Evolutionary conservation across 441 rosid genomes (phyloP).

Genomic region (Erysimum pusillum): DNA sequence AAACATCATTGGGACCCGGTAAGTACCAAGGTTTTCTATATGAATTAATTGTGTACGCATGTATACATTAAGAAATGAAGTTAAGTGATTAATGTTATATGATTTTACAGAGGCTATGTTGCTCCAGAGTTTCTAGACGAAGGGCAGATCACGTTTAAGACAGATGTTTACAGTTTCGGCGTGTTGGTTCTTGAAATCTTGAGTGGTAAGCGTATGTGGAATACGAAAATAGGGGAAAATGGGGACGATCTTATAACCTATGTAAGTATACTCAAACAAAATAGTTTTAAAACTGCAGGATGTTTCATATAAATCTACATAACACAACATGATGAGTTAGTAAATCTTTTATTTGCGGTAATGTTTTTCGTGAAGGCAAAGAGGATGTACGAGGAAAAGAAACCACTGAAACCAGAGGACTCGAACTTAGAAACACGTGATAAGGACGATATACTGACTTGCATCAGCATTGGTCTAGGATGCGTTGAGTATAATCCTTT

Average conservation of each 20-base stretch:
- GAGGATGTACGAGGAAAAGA: no score
- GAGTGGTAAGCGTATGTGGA: conserved; percentile 8
- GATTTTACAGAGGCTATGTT: not conserved
- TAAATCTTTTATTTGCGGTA: no score
- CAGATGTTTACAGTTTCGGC: conserved; percentile 3
- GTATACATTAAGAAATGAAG: not conserved
- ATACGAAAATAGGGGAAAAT: not conserved
- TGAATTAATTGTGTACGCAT: not conserved
- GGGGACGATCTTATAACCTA: conserved; percentile 6
- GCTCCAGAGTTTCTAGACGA: not conserved
- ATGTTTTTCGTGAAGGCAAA: no score
- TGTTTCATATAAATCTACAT: no score
- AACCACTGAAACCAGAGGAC: no score
- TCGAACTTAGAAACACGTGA: no score
- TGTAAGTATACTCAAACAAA: conserved; percentile 16
- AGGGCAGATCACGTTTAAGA: not conserved
- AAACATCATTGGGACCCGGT: not conserved
- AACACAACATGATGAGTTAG: no score
- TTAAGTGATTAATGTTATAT: not conserved
- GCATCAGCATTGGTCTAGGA: not conserved
- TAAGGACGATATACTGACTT: not conserved
- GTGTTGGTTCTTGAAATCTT: conserved; percentile 16
- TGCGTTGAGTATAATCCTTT: not conserved
- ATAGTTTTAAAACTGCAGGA: no score
- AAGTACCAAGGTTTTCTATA: not conserved